Percentiles rank a stretch among this genome's conserved stretches.
These are phyloP conservation scores for Alternaria ventricosa DNA, from an alignment of 2,329 filamentous ascomycete species.

Conservation along the genomic window DNA sequence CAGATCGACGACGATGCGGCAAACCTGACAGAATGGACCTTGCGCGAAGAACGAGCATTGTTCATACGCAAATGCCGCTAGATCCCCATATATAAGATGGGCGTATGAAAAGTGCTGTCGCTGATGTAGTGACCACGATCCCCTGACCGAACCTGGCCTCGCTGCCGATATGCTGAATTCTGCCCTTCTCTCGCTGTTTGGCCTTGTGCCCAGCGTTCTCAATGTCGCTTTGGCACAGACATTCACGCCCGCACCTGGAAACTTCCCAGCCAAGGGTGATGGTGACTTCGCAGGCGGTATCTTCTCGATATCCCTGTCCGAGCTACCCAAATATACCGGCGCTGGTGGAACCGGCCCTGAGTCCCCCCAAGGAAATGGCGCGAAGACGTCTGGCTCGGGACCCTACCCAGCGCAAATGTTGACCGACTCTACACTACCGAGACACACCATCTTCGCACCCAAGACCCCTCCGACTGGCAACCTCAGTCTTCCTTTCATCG, in stretches of 20 bases:
- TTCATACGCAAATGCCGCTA: background rate
- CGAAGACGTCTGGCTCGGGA: constrained; percentile 26
- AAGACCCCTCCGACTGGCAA: constrained; percentile 20
- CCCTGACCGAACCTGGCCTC: background rate
- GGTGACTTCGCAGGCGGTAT: constrained; percentile 30
- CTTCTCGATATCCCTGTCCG: constrained; percentile 27
- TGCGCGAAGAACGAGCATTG: background rate
- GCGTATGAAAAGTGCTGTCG: background rate
- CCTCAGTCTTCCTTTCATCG: constrained; percentile 25
- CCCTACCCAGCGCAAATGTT: constrained; percentile 27
- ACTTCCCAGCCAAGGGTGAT: constrained; percentile 29
- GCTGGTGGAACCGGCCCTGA: constrained; percentile 13
- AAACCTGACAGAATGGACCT: background rate
- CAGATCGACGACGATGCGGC: background rate
- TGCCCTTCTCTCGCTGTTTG: constrained; percentile 3
- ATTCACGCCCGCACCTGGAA: constrained; percentile 19
- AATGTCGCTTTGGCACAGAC: constrained; percentile 5
- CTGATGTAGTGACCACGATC: background rate
- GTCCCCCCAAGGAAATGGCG: constrained; percentile 8
- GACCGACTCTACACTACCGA: constrained; percentile 21
- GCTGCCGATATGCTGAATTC: constrained; percentile 1
- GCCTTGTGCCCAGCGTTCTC: background rate
- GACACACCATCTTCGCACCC: constrained; percentile 26
- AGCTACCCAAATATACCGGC: constrained; percentile 21
- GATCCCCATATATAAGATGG: background rate